Evolutionary conservation across 1,284 basidiomycete genomes (phyloP).

Genomic region (Apiotrichum domesticum): DNA sequence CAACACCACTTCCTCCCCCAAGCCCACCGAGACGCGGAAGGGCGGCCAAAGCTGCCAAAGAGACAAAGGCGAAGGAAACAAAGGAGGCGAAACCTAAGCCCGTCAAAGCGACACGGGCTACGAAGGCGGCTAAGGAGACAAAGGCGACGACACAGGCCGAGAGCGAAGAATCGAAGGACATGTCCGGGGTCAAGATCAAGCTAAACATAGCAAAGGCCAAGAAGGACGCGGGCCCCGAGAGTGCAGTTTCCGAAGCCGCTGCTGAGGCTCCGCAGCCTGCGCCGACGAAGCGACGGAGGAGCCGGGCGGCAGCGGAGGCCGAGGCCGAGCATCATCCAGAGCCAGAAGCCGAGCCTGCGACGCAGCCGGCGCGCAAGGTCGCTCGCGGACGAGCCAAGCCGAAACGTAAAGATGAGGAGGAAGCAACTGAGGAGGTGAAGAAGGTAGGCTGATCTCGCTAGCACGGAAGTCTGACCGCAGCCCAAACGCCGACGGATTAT

Average conservation of each 20-base stretch:
- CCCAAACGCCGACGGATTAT: not conserved
- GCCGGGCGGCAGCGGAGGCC: not conserved
- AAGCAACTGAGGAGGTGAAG: not conserved
- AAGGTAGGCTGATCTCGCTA: not conserved
- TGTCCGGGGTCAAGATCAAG: conserved; percentile 5
- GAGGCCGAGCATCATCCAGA: not conserved
- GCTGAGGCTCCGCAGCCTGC: not conserved
- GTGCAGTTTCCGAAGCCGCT: not conserved
- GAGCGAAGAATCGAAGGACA: not conserved
- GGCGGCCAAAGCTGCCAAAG: not conserved
- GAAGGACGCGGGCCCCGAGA: not conserved
- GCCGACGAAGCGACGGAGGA: not conserved
- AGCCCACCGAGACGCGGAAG: not conserved
- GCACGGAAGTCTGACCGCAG: not conserved
- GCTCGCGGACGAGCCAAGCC: not conserved
- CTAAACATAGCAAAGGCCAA: not conserved
- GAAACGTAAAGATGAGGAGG: not conserved
- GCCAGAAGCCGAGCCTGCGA: not conserved
- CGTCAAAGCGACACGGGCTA: not conserved
- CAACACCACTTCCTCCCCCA: not conserved
- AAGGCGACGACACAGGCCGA: not conserved
- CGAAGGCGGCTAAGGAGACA: not conserved
- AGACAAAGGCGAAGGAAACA: not conserved
- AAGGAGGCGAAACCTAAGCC: not conserved
- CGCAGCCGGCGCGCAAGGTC: not conserved